A percentile compares a stretch with the other conserved stretches of the same genome.
Evolutionary conservation across 148 eudicot genomes (phyloP).

Genomic region (Arctostaphylos glauca): DNA sequence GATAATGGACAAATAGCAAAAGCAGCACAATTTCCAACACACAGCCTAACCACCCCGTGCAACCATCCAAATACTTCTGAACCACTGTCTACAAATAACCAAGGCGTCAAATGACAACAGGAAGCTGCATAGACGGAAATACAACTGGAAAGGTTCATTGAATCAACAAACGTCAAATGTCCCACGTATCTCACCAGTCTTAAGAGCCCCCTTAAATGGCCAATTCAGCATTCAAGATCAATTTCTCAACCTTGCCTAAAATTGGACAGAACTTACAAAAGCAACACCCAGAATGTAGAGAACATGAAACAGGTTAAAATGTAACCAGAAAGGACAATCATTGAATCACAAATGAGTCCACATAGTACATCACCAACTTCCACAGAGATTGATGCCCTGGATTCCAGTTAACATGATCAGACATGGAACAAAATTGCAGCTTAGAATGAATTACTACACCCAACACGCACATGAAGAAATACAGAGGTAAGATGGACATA

Average conservation of each 20-base stretch:
- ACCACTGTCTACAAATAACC: too few species aligned
- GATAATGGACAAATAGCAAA: not conserved
- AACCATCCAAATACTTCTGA: not conserved
- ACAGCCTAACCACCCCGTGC: not conserved
- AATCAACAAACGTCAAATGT: too few species aligned
- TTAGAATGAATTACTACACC: too few species aligned
- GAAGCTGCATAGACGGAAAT: too few species aligned
- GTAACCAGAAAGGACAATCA: not conserved
- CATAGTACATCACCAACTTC: not conserved
- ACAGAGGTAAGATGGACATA: too few species aligned
- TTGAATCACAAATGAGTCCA: not conserved
- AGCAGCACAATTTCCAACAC: not conserved
- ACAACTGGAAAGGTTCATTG: too few species aligned
- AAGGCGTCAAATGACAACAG: too few species aligned
- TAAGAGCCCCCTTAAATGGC: not conserved
- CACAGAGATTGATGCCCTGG: too few species aligned
- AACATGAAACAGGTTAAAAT: not conserved
- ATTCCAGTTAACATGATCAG: too few species aligned
- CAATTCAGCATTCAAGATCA: not conserved
- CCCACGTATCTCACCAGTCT: not conserved
- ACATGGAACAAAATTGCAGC: too few species aligned
- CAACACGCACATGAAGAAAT: too few species aligned
- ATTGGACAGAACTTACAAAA: not conserved
- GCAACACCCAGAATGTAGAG: not conserved
- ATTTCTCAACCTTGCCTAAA: not conserved